phyloP scores from a whole-genome alignment of 768 basidiomycete genomes.

The Coprinellus micaceus region DNA sequence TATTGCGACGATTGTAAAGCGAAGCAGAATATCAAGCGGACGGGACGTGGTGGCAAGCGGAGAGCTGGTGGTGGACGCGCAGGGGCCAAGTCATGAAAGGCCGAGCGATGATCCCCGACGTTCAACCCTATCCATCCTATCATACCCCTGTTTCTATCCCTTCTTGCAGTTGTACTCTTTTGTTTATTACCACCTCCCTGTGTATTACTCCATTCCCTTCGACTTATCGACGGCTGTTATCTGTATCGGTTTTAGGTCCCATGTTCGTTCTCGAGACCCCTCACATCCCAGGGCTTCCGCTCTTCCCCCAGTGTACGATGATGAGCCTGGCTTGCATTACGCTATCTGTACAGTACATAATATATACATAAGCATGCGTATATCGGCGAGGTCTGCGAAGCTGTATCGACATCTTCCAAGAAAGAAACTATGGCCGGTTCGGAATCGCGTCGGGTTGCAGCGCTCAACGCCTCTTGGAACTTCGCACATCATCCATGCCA shows the following conservation, averaged over 20 bases:
- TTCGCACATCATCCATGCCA: constrained; percentile 61
- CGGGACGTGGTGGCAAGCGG: constrained; percentile 52
- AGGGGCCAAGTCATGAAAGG: constrained; percentile 20
- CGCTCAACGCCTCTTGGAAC: constrained; percentile 65
- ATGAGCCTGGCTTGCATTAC: neutral
- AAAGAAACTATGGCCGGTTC: no score
- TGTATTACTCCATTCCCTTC: neutral
- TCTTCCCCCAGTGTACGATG: neutral
- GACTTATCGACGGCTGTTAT: neutral
- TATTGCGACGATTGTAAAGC: constrained; percentile 65
- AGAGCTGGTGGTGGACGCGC: constrained; percentile 29
- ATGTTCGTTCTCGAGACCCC: no score
- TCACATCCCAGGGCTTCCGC: no score
- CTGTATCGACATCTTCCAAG: no score
- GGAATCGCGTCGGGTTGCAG: no score
- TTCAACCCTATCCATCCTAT: constrained; percentile 4
- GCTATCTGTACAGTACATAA: constrained; percentile 8
- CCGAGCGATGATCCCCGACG: neutral
- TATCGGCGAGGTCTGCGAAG: no score
- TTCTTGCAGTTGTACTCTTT: neutral
- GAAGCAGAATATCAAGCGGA: constrained; percentile 52
- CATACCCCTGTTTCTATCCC: neutral
- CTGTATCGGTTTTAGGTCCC: no score
- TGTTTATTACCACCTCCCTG: neutral
- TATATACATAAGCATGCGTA: no score